Conservation (phyloP, 1,284 basidiomycete genomes). For the Inonotus hispidus region DNA sequence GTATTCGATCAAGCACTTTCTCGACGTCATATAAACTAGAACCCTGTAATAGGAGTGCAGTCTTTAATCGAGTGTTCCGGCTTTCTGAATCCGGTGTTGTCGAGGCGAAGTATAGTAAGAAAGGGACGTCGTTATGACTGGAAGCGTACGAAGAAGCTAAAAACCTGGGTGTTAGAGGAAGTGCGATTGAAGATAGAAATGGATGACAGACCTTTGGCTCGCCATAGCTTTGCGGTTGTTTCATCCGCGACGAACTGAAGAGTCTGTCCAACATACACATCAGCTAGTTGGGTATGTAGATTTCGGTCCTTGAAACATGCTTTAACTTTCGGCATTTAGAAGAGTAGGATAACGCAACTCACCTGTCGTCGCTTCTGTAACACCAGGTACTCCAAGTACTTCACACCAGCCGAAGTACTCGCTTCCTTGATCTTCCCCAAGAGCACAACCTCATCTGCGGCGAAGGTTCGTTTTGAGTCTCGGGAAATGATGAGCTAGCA, state of each 20-base stretch:
- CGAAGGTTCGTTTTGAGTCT: conserved; percentile 44
- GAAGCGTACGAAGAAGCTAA: conserved; percentile 50
- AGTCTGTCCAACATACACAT: conserved; percentile 50
- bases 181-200: neutral
- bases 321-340: no score
- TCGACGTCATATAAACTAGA: conserved; percentile 62
- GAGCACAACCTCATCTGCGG: conserved; percentile 49
- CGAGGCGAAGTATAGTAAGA: conserved; percentile 56
- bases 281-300: conserved; percentile 56
- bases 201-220: conserved; percentile 53
- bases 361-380: conserved; percentile 63
- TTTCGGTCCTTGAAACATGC: conserved; percentile 57
- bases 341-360: no score
- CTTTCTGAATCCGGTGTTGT: conserved; percentile 71
- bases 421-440: conserved; percentile 52
- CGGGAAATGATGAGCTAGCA: conserved; percentile 51
- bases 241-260: conserved; percentile 45
- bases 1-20: conserved; percentile 42
- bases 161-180: neutral
- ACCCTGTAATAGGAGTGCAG: conserved; percentile 72
- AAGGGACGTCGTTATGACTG: conserved; percentile 33
- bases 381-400: conserved; percentile 78
- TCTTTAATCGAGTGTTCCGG: conserved; percentile 70
- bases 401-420: conserved; percentile 53
- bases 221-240: conserved; percentile 56